These are phyloP conservation scores for Heteromeles arbutifolia DNA, from an alignment of 306 rosid genomes.

Conservation along the genomic window DNA sequence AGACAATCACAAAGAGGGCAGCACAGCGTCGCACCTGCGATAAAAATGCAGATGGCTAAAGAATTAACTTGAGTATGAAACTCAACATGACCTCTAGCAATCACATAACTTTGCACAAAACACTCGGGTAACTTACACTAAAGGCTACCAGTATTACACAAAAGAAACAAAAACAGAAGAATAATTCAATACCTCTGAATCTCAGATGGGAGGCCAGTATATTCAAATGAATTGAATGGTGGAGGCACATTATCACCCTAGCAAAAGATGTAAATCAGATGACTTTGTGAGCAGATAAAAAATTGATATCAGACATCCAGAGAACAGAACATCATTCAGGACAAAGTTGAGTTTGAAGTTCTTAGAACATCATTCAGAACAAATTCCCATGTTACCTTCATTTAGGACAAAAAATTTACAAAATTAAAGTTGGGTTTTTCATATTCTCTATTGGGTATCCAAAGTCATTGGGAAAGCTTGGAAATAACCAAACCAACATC, in stretches of 20 bases:
- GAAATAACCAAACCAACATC: no score
- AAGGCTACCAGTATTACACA: conserved; percentile 25
- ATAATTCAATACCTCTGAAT: conserved; percentile 76
- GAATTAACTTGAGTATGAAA: conserved; percentile 66
- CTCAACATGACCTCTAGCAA: conserved; percentile 74
- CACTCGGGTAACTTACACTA: conserved; percentile 36
- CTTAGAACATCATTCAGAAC: no score
- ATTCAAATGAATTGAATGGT: conserved; percentile 64
- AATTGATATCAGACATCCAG: not conserved
- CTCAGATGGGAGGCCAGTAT: conserved; percentile 80
- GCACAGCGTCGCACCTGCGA: conserved; percentile 99
- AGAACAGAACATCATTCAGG: not conserved
- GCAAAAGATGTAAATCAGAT: conserved; percentile 4
- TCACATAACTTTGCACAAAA: conserved; percentile 55
- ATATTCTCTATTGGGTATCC: no score
- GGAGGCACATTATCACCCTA: conserved; percentile 91
- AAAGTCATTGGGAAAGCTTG: no score
- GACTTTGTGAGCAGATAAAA: not conserved
- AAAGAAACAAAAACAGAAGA: conserved; percentile 4
- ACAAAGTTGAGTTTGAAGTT: not conserved
- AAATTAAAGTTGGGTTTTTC: no score
- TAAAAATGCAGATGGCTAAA: conserved; percentile 80
- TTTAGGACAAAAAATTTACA: no score
- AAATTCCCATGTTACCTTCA: no score
- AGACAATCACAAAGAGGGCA: conserved; percentile 83